phyloP scores from a whole-genome alignment of 116 monocot species.

The Trichopus zeylanicus region DNA sequence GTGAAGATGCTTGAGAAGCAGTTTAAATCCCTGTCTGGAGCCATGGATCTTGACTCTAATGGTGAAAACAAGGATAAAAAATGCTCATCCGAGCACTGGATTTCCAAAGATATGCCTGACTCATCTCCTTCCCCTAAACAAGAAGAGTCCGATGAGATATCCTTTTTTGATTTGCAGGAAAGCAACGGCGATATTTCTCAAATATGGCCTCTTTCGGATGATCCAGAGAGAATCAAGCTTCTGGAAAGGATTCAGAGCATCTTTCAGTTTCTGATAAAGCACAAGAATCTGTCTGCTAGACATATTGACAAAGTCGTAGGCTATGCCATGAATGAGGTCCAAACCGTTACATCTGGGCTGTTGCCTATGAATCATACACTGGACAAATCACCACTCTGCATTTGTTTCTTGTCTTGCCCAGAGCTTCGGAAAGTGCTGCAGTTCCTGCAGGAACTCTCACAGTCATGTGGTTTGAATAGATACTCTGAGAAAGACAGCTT shows the following conservation, averaged over 20 bases:
- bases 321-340: constrained; percentile 64
- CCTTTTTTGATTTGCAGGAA: neutral
- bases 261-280: constrained; percentile 53
- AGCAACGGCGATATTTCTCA: constrained; percentile 9
- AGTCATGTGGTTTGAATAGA: constrained; percentile 58
- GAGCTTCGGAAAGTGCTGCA: constrained; percentile 67
- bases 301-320: constrained; percentile 76
- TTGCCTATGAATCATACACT: constrained; percentile 33
- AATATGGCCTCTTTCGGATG: constrained; percentile 73
- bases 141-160: constrained; percentile 22
- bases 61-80: constrained; percentile 24
- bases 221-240: constrained; percentile 59
- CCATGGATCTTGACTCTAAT: constrained; percentile 17
- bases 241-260: constrained; percentile 67
- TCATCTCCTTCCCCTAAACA: constrained; percentile 25
- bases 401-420: constrained; percentile 58
- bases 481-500: constrained; percentile 39
- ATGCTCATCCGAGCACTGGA: constrained; percentile 27
- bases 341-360: constrained; percentile 41
- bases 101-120: constrained; percentile 24
- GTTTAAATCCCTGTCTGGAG: neutral
- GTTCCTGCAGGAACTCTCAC: constrained; percentile 81
- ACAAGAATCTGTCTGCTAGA: constrained; percentile 56
- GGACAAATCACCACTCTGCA: constrained; percentile 57
- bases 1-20: constrained; percentile 36